Conservation (phyloP, 2,329 filamentous ascomycete genomes). For the Alternaria panax region DNA sequence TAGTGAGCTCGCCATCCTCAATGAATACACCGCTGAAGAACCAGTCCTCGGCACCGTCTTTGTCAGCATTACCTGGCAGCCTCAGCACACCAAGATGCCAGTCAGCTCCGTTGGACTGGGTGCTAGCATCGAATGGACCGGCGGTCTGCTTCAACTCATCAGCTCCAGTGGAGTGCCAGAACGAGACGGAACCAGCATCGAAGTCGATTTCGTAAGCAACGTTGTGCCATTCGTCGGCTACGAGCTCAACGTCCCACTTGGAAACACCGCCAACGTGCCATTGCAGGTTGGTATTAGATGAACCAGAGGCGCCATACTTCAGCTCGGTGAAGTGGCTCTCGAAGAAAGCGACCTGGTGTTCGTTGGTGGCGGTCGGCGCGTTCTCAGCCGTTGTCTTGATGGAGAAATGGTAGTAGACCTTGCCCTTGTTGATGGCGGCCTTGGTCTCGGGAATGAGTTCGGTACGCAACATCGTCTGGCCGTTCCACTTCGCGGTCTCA, state of each 20-base stretch:
- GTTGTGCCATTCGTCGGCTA: slow-evolving; percentile 74
- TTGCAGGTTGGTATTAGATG: slow-evolving; percentile 63
- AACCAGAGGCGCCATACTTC: slow-evolving; percentile 65
- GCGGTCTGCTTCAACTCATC: slow-evolving; percentile 65
- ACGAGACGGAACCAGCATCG: slow-evolving; percentile 65
- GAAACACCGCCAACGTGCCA: slow-evolving; percentile 69
- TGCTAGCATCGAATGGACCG: slow-evolving; percentile 65
- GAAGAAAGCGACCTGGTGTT: slow-evolving; percentile 72
- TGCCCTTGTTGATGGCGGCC: slow-evolving; percentile 69
- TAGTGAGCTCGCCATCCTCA: slow-evolving; percentile 62
- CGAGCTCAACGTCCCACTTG: slow-evolving; percentile 69
- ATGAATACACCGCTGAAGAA: slow-evolving; percentile 77
- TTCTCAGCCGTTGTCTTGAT: slow-evolving; percentile 67
- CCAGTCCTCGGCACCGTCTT: slow-evolving; percentile 67
- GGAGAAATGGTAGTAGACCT: slow-evolving; percentile 76
- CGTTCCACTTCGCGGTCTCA: slow-evolving; percentile 72
- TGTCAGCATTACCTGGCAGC: slow-evolving; percentile 65
- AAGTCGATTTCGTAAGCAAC: slow-evolving; percentile 79
- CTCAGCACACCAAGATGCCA: slow-evolving; percentile 77
- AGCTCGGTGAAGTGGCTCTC: slow-evolving; percentile 78
- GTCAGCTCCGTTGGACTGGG: slow-evolving; percentile 71
- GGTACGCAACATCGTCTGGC: slow-evolving; percentile 72
- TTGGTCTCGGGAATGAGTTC: slow-evolving; percentile 76
- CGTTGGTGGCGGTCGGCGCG: slow-evolving; percentile 65
- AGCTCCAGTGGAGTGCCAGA: slow-evolving; percentile 73